phyloP scores from a whole-genome alignment of 2,329 filamentous ascomycete genomes.

The Cladophialophora psammophila region DNA sequence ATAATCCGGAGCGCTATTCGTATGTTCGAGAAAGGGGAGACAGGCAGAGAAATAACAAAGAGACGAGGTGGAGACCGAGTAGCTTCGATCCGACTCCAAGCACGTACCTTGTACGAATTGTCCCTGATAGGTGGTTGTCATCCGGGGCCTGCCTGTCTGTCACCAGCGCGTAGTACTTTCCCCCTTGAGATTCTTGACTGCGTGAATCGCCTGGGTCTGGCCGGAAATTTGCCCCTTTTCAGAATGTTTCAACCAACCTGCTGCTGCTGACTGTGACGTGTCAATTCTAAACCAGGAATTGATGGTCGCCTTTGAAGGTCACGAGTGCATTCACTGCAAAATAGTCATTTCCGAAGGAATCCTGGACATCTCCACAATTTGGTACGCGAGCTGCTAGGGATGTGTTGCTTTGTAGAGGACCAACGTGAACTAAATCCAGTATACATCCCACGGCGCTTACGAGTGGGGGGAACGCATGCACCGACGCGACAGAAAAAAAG shows the following conservation, averaged over 20 bases:
- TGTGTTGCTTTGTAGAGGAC: neutral
- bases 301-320: constrained; percentile 6
- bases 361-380: neutral
- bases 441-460: constrained; percentile 29
- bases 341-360: constrained; percentile 1
- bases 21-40: neutral
- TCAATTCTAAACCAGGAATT: constrained; percentile 8
- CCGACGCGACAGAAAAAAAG: neutral
- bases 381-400: neutral
- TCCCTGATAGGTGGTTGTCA: neutral
- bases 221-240: neutral
- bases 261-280: constrained; percentile 6
- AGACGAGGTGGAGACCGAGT: neutral
- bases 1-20: neutral
- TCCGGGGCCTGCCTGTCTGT: neutral
- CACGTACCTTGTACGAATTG: neutral
- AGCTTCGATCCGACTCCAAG: neutral
- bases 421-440: neutral
- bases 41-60: constrained; percentile 3
- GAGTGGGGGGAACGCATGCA: neutral
- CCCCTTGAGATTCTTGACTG: neutral
- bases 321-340: constrained; percentile 1
- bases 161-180: constrained; percentile 6
- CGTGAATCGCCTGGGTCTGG: neutral
- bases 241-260: constrained; percentile 1